Evolutionary conservation across 768 basidiomycete genomes (phyloP).

Genomic region (Agrocybe chaxingu): DNA sequence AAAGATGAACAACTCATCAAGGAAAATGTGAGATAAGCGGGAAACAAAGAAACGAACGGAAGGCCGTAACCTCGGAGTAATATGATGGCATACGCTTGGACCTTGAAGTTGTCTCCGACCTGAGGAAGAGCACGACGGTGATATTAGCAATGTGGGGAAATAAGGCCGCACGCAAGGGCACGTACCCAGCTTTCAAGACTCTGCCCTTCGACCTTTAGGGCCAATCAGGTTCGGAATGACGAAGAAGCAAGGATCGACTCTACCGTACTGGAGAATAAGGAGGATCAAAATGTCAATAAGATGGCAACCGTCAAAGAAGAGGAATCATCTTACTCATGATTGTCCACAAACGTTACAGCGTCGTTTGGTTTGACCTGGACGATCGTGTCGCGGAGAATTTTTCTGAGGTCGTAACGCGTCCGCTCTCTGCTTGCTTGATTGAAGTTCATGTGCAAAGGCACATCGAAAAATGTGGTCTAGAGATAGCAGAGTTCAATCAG

Average conservation of each 20-base stretch:
- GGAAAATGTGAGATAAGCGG: background rate
- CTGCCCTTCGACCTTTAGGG: constrained; percentile 55
- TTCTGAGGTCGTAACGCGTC: constrained; percentile 70
- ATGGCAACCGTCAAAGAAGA: background rate
- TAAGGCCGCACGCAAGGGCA: constrained; percentile 3
- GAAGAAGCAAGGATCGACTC: too few relatives aligned
- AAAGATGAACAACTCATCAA: background rate
- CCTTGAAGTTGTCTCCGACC: constrained; percentile 71
- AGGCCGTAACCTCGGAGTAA: constrained; percentile 67
- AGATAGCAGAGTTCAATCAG: background rate
- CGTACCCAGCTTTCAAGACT: constrained; percentile 81
- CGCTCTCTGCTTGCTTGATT: constrained; percentile 69
- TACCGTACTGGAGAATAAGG: constrained; percentile 52
- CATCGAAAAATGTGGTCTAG: constrained; percentile 88
- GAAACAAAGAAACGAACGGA: constrained; percentile 50
- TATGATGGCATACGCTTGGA: constrained; percentile 80
- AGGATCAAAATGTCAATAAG: constrained; percentile 6
- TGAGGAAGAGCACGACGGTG: constrained; percentile 22
- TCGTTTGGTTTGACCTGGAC: constrained; percentile 68
- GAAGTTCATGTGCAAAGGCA: constrained; percentile 85
- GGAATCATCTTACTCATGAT: constrained; percentile 70
- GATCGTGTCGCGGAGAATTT: constrained; percentile 67
- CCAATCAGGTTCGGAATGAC: too few relatives aligned
- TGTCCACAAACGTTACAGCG: constrained; percentile 89
- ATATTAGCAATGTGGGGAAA: constrained; percentile 4